Conservation (phyloP, 2,329 filamentous ascomycete genomes). For the Penicillium sp. region DNA sequence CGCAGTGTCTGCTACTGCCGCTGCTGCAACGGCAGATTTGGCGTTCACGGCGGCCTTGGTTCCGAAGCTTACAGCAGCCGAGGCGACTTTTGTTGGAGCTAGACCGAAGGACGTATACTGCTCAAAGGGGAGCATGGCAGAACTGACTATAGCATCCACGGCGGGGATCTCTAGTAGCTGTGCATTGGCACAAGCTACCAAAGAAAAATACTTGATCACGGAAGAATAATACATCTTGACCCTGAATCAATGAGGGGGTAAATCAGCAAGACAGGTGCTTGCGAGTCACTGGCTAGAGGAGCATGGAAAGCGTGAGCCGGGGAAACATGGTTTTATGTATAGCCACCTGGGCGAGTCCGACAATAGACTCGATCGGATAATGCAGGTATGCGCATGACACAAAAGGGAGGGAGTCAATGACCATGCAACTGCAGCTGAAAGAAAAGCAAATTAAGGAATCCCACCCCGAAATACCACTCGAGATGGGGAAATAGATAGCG, state of each 20-base stretch:
- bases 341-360: background rate
- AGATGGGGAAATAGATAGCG: slow-evolving; percentile 17
- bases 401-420: slow-evolving; percentile 1
- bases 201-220: slow-evolving; percentile 9
- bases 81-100: slow-evolving; percentile 11
- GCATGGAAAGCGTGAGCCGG: background rate
- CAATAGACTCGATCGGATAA: slow-evolving; percentile 2
- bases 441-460: slow-evolving; percentile 9
- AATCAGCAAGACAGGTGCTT: background rate
- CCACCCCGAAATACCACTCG: slow-evolving; percentile 21
- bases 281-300: background rate
- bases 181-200: slow-evolving; percentile 21
- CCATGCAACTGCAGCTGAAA: slow-evolving; percentile 1
- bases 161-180: slow-evolving; percentile 20
- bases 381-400: slow-evolving; percentile 15
- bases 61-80: background rate
- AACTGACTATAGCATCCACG: slow-evolving; percentile 18
- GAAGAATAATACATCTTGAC: slow-evolving; percentile 19
- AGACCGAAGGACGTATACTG: slow-evolving; percentile 16
- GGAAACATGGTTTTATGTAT: slow-evolving; percentile 15
- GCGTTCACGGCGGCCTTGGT: background rate
- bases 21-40: background rate
- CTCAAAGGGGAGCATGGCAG: slow-evolving; percentile 15
- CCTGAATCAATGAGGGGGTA: background rate
- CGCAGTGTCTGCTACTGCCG: slow-evolving; percentile 16